Evolutionary conservation across 768 basidiomycete genomes (phyloP).

Genomic region (Artomyces pyxidatus): DNA sequence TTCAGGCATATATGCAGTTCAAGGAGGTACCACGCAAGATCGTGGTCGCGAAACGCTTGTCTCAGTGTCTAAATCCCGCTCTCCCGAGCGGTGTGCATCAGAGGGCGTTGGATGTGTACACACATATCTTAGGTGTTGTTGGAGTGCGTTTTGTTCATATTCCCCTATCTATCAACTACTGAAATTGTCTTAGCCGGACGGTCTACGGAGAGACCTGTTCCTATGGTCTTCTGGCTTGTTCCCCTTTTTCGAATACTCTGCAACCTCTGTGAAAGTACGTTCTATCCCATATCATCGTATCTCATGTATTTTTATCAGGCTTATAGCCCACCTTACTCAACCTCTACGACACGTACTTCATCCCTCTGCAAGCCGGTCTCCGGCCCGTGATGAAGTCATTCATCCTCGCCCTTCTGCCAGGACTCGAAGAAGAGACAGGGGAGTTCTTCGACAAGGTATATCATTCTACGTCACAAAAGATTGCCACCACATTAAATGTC

Average conservation of each 20-base stretch:
- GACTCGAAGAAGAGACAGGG: constrained; percentile 94
- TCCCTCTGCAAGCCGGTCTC: constrained; percentile 73
- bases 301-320: constrained; percentile 2
- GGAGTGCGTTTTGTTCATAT: constrained; percentile 53
- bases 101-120: constrained; percentile 90
- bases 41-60: constrained; percentile 86
- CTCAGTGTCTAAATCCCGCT: constrained; percentile 97
- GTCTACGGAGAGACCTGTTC: constrained; percentile 75
- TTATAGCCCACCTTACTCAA: constrained; percentile 75
- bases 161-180: background rate
- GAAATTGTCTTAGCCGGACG: constrained; percentile 54
- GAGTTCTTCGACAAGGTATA: constrained; percentile 90
- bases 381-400: constrained; percentile 93
- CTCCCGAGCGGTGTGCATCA: constrained; percentile 96
- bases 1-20: constrained; percentile 90
- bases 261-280: constrained; percentile 91
- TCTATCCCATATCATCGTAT: background rate
- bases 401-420: constrained; percentile 87
- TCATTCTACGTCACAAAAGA: background rate
- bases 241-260: constrained; percentile 97
- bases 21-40: constrained; percentile 94
- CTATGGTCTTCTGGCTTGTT: constrained; percentile 96
- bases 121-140: constrained; percentile 83
- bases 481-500: background rate
- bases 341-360: constrained; percentile 88